Conservation (phyloP, 2,329 filamentous ascomycete genomes). For the Teratosphaeria destructans region DNA sequence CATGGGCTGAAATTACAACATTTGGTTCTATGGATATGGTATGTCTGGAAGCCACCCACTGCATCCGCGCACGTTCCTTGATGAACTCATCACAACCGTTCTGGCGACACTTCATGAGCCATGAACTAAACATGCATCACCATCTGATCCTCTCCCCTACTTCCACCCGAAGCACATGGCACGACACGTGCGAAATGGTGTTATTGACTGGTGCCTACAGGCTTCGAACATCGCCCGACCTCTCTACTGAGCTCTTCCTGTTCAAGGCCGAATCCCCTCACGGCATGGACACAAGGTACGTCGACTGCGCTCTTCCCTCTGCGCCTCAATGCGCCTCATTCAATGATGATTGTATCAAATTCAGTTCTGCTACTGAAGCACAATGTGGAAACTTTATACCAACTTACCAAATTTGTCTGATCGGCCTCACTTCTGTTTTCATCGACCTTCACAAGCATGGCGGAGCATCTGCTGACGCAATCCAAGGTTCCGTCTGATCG, state of each 20-base stretch:
- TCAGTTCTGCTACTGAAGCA: conserved; percentile 32
- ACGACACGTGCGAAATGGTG: not conserved
- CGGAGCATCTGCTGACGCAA: not conserved
- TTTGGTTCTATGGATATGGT: not conserved
- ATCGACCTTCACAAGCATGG: not conserved
- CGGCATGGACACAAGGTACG: not conserved
- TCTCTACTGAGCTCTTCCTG: not conserved
- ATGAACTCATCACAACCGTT: conserved; percentile 25
- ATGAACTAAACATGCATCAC: conserved; percentile 33
- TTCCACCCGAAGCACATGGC: not conserved
- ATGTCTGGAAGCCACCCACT: not conserved
- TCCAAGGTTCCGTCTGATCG: not conserved
- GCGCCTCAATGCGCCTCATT: not conserved
- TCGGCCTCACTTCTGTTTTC: conserved; percentile 2
- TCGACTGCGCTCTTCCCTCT: not conserved
- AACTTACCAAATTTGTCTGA: conserved; percentile 30
- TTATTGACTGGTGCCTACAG: not conserved
- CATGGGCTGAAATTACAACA: not conserved
- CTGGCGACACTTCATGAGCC: conserved; percentile 27
- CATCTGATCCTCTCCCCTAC: conserved; percentile 24
- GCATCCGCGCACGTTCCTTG: conserved; percentile 11
- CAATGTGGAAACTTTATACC: conserved; percentile 27
- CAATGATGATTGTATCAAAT: conserved; percentile 30
- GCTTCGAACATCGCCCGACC: not conserved
- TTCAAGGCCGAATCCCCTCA: not conserved